Evolutionary conservation across 495 filamentous ascomycete species (phyloP).

Genomic region (Polyplosphaeria fusca): DNA sequence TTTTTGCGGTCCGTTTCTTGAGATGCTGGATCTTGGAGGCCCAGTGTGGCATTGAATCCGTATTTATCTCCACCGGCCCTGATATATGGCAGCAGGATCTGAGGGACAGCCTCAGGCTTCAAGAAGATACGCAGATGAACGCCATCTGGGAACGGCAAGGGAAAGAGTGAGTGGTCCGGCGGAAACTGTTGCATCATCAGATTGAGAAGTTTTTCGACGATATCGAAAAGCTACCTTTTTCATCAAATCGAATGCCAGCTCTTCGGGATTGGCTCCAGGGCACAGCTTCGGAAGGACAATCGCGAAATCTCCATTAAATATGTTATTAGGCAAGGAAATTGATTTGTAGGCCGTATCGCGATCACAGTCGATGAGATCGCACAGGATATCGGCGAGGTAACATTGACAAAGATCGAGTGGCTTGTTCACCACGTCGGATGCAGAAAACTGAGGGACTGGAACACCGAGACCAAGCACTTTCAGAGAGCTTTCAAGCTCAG

Average conservation of each 20-base stretch:
- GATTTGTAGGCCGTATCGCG: slow-evolving; percentile 10
- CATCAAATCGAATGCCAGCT: slow-evolving; percentile 10
- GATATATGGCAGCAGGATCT: slow-evolving; percentile 19
- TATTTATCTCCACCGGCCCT: slow-evolving; percentile 51
- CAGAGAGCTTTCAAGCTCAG: slow-evolving; percentile 13
- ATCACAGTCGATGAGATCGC: slow-evolving; percentile 2
- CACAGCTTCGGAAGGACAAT: slow-evolving; percentile 17
- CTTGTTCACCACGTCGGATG: slow-evolving; percentile 7
- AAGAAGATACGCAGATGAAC: slow-evolving; percentile 19
- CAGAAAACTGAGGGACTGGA: slow-evolving; percentile 2
- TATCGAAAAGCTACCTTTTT: too few relatives aligned
- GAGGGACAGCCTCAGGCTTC: slow-evolving; percentile 8
- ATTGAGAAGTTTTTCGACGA: too few relatives aligned
- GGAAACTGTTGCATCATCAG: too few relatives aligned
- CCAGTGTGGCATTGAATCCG: slow-evolving; percentile 63
- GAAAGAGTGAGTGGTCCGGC: slow-evolving; percentile 11
- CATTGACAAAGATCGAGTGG: slow-evolving; percentile 19
- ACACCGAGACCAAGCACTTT: slow-evolving; percentile 1
- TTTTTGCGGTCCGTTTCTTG: slow-evolving; percentile 69
- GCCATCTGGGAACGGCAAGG: slow-evolving; percentile 16
- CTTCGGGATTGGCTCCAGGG: slow-evolving; percentile 10
- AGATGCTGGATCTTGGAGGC: slow-evolving; percentile 65
- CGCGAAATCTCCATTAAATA: slow-evolving; percentile 11
- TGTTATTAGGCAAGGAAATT: slow-evolving; percentile 13
- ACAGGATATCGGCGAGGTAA: slow-evolving; percentile 22